A percentile compares a stretch with the other conserved stretches of the same genome.
Conservation (phyloP, 345 rosid genomes). For the Pseudoturritis turrita region DNA sequence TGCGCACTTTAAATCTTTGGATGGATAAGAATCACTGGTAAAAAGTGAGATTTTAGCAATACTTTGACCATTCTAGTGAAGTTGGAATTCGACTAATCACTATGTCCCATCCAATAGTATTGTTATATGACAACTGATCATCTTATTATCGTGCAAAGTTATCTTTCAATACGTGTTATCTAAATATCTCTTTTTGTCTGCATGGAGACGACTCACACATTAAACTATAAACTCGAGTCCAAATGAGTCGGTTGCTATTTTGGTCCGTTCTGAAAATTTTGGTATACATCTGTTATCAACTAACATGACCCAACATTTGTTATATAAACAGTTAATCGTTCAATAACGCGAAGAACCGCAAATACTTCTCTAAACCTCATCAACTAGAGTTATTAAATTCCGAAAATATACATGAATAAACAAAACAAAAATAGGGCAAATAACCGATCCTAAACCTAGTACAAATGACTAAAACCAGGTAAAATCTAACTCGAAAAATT, state of each 20-base stretch:
- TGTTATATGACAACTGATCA: slow-evolving; percentile 16
- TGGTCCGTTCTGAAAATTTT: neutral
- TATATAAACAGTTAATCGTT: too few species aligned
- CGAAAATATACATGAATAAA: too few species aligned
- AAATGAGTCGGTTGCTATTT: neutral
- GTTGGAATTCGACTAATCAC: slow-evolving; percentile 23
- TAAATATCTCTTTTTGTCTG: slow-evolving; percentile 2
- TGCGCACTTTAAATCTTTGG: slow-evolving; percentile 30
- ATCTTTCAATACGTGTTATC: slow-evolving; percentile 6
- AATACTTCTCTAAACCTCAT: too few species aligned
- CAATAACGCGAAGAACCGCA: too few species aligned
- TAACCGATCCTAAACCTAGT: neutral
- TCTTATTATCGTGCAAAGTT: slow-evolving; percentile 6
- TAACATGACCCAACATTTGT: too few species aligned
- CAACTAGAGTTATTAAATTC: too few species aligned
- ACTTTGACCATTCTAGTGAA: slow-evolving; percentile 25
- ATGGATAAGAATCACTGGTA: slow-evolving; percentile 29
- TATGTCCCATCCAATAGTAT: slow-evolving; percentile 21
- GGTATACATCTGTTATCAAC: too few species aligned
- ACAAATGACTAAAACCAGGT: neutral
- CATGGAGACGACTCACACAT: slow-evolving; percentile 12
- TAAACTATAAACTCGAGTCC: too few species aligned
- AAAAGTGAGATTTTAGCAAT: slow-evolving; percentile 22
- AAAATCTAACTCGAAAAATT: neutral
- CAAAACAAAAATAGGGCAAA: neutral